Percentiles rank a stretch among this genome's conserved stretches.
These are phyloP conservation scores for Piper betle DNA, from an alignment of 164 flowering plant species.

Conservation along the genomic window DNA sequence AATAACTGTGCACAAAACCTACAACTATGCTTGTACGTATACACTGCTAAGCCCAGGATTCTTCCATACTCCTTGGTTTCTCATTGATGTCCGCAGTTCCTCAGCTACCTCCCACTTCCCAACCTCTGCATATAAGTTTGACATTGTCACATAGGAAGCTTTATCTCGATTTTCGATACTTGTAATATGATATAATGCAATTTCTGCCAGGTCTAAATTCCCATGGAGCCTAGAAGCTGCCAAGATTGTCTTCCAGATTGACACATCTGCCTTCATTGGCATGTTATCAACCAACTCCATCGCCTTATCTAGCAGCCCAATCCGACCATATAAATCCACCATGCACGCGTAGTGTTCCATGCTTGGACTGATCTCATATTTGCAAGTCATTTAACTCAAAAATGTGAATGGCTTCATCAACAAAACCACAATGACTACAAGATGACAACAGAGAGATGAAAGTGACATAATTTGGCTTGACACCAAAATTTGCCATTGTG, in stretches of 20 bases:
- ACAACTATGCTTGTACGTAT: conserved; percentile 5
- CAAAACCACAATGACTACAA: conserved; percentile 21
- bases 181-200: conserved; percentile 8
- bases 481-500: conserved; percentile 11
- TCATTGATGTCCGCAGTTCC: conserved; percentile 15
- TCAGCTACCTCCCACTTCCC: conserved; percentile 20
- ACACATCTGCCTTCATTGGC: conserved; percentile 17
- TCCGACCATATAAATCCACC: conserved; percentile 24
- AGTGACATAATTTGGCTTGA: conserved; percentile 16
- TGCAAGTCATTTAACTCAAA: conserved; percentile 17
- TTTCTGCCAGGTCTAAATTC: conserved; percentile 8
- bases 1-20: background rate
- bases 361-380: conserved; percentile 12
- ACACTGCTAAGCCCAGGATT: conserved; percentile 18
- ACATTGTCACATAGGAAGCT: conserved; percentile 7
- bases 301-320: conserved; percentile 18
- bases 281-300: conserved; percentile 19
- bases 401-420: conserved; percentile 14
- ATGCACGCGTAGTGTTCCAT: conserved; percentile 25
- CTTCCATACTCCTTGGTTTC: conserved; percentile 10
- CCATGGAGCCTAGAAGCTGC: conserved; percentile 22
- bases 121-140: conserved; percentile 15
- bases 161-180: conserved; percentile 7
- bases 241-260: conserved; percentile 15
- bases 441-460: conserved; percentile 16